These are phyloP conservation scores for Spinacia oleracea DNA, from an alignment of 179 eudicot genomes.

Conservation along the genomic window DNA sequence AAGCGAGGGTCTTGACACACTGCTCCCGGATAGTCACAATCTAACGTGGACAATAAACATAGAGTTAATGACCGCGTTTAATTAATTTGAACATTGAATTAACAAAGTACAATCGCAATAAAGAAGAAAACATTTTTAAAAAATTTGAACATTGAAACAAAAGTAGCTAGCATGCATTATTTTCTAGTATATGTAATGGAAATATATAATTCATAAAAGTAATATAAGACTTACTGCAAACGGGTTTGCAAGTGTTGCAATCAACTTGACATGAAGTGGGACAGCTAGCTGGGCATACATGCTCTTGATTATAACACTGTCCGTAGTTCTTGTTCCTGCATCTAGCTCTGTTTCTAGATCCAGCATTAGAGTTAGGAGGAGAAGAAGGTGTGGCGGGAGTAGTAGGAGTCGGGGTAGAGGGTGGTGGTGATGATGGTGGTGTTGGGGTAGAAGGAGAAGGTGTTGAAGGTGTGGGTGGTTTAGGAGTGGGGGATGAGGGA, in stretches of 20 bases:
- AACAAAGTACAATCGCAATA: too few relatives aligned
- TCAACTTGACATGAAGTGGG: slow-evolving; percentile 42
- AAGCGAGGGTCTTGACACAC: slow-evolving; percentile 16
- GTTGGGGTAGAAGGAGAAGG: slow-evolving; percentile 8
- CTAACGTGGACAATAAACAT: not conserved
- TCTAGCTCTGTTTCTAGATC: slow-evolving; percentile 36
- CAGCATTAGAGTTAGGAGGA: not conserved
- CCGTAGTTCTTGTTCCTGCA: slow-evolving; percentile 35
- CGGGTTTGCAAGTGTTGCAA: slow-evolving; percentile 44
- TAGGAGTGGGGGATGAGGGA: not conserved
- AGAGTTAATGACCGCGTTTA: not conserved
- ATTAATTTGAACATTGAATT: too few relatives aligned
- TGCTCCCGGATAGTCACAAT: slow-evolving; percentile 16
- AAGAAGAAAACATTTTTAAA: too few relatives aligned
- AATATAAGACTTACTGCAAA: slow-evolving; percentile 32
- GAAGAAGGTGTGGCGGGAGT: not conserved
- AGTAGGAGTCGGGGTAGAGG: too few relatives aligned
- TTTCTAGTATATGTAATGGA: not conserved
- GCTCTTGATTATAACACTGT: slow-evolving; percentile 38
- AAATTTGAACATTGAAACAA: too few relatives aligned
- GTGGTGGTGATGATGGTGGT: too few relatives aligned
- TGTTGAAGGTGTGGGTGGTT: not conserved
- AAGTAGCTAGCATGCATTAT: too few relatives aligned
- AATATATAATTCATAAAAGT: not conserved
- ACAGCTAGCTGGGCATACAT: slow-evolving; percentile 38